phyloP scores from a whole-genome alignment of 306 rosid genomes.

The Urtica urens region DNA sequence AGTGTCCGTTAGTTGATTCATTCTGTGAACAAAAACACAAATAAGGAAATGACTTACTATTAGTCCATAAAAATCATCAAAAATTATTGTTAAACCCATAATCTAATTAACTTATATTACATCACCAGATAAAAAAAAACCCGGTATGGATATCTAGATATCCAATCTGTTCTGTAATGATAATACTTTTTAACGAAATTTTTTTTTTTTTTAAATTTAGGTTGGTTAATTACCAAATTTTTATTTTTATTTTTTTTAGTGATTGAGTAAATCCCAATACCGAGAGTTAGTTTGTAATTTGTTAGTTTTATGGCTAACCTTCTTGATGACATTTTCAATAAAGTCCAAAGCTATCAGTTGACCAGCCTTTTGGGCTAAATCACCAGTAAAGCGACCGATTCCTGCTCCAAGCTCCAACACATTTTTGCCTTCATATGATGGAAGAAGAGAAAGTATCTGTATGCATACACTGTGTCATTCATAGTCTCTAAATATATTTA shows the following conservation, averaged over 20 bases:
- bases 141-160: too few species aligned
- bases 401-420: constrained; percentile 93
- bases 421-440: constrained; percentile 65
- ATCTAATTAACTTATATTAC: too few species aligned
- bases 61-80: too few species aligned
- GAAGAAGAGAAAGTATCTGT: constrained; percentile 72
- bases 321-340: constrained; percentile 76
- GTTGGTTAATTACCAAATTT: too few species aligned
- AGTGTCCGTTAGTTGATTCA: constrained; percentile 64
- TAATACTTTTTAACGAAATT: too few species aligned
- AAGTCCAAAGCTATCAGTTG: constrained; percentile 82
- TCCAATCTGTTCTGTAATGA: too few species aligned
- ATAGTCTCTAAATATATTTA: not conserved
- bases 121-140: too few species aligned
- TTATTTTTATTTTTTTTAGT: too few species aligned
- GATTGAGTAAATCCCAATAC: too few species aligned
- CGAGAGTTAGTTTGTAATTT: too few species aligned
- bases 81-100: too few species aligned
- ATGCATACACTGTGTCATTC: not conserved
- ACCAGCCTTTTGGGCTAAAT: constrained; percentile 68
- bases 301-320: constrained; percentile 28
- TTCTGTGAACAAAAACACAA: constrained; percentile 34
- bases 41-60: not conserved
- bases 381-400: constrained; percentile 89
- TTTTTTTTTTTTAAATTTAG: too few species aligned